These are phyloP conservation scores for Ceratocystis eucalypticola DNA, from an alignment of 2,329 filamentous ascomycete species.

Conservation along the genomic window DNA sequence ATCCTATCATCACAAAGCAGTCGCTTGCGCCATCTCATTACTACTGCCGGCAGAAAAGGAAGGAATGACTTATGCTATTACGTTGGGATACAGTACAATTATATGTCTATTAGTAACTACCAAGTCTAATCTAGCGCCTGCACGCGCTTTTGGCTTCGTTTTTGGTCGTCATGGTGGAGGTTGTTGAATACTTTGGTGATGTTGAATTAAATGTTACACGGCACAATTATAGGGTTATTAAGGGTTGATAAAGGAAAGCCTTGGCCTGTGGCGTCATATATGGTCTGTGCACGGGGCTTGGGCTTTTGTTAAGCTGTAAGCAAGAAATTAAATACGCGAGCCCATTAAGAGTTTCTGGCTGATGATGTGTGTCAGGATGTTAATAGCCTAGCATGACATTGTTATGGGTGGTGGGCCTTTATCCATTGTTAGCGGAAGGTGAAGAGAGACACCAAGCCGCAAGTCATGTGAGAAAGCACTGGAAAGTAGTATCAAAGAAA, in stretches of 20 bases:
- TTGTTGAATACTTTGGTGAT: background rate
- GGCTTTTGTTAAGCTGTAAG: background rate
- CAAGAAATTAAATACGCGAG: constrained; percentile 3
- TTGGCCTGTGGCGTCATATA: background rate
- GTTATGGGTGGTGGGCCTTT: background rate
- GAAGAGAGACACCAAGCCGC: background rate
- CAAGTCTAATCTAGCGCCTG: background rate
- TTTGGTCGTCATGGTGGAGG: too few species aligned
- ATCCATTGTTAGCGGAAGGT: background rate
- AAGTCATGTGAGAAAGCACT: background rate
- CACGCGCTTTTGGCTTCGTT: too few species aligned
- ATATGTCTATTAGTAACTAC: background rate
- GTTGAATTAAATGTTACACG: background rate
- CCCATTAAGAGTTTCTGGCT: background rate
- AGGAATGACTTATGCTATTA: background rate
- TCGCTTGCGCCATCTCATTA: background rate
- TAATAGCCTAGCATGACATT: background rate
- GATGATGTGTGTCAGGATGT: background rate
- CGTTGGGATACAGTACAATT: background rate
- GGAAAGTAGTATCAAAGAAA: background rate
- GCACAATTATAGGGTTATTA: background rate
- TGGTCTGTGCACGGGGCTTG: background rate
- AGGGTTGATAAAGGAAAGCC: background rate
- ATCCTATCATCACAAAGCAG: background rate
- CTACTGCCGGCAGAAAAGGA: background rate